These are phyloP conservation scores for Penicillium sp. DNA, from an alignment of 2,329 filamentous ascomycete genomes.

Conservation along the genomic window DNA sequence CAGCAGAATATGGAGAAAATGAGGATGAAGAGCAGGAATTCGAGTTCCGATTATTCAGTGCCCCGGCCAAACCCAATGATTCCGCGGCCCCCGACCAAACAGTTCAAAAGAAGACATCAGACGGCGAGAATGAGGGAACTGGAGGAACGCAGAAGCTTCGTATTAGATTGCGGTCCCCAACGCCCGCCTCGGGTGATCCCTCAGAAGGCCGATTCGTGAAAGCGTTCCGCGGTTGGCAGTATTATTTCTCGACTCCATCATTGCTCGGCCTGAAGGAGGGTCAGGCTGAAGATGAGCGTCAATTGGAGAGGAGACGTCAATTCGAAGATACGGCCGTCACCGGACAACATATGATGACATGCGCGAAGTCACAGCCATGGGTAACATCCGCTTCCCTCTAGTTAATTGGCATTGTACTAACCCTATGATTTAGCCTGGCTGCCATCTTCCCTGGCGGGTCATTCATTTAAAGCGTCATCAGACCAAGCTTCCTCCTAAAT, in stretches of 20 bases:
- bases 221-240: conserved; percentile 43
- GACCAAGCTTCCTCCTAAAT: conserved; percentile 27
- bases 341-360: conserved; percentile 32
- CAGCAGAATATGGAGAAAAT: conserved; percentile 5
- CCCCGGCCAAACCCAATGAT: conserved; percentile 23
- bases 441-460: conserved; percentile 43
- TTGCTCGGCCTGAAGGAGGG: conserved; percentile 18
- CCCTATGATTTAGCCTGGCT: conserved; percentile 34
- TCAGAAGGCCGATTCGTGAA: conserved; percentile 40
- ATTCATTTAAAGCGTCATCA: conserved; percentile 37
- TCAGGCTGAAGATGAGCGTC: conserved; percentile 8
- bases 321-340: conserved; percentile 40
- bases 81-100: conserved; percentile 1
- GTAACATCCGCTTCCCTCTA: conserved; percentile 31
- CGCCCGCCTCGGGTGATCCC: conserved; percentile 30
- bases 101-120: conserved; percentile 2
- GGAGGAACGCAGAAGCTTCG: conserved; percentile 37
- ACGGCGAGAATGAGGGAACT: neutral
- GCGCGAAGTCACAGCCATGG: conserved; percentile 33
- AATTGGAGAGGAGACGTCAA: conserved; percentile 25
- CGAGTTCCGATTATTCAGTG: conserved; percentile 44
- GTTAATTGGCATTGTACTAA: conserved; percentile 4
- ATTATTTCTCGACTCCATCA: conserved; percentile 41
- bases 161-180: conserved; percentile 40
- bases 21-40: conserved; percentile 45